These are phyloP conservation scores for Helicostylum pulchrum DNA, from an alignment of 192 early-diverging fungal species.

Conservation along the genomic window DNA sequence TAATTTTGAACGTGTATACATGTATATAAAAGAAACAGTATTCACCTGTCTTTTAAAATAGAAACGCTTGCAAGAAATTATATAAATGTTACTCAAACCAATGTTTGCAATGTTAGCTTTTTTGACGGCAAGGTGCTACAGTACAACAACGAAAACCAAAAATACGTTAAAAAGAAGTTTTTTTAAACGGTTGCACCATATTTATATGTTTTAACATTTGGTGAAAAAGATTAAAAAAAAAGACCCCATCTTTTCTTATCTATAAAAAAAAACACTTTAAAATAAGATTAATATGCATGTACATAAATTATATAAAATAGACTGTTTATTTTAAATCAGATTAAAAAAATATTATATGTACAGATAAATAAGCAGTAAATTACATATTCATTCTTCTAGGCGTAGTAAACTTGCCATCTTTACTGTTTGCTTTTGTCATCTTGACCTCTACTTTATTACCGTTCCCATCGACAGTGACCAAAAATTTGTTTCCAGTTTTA, in stretches of 20 bases:
- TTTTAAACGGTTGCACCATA: background rate
- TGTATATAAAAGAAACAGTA: no score
- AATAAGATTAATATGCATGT: no score
- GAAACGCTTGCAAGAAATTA: no score
- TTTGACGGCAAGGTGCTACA: background rate
- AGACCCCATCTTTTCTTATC: no score
- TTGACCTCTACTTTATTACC: constrained; percentile 32
- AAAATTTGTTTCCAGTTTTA: constrained; percentile 35
- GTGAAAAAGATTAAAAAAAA: no score
- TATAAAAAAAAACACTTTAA: no score
- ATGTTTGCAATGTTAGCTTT: no score
- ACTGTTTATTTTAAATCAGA: background rate
- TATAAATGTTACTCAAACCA: no score
- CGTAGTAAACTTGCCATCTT: constrained; percentile 20
- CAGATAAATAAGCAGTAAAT: background rate
- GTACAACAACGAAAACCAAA: background rate
- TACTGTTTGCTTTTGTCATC: constrained; percentile 33
- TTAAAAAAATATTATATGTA: background rate
- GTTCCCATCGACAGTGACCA: constrained; percentile 32
- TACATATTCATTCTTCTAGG: constrained; percentile 22
- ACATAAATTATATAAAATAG: no score
- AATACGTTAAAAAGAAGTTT: background rate
- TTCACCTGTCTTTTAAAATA: no score
- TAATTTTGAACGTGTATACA: no score
- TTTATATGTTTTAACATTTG: no score